Evolutionary conservation across 2,329 filamentous ascomycete species (phyloP).

Genomic region (Tolypocladium paradoxum): DNA sequence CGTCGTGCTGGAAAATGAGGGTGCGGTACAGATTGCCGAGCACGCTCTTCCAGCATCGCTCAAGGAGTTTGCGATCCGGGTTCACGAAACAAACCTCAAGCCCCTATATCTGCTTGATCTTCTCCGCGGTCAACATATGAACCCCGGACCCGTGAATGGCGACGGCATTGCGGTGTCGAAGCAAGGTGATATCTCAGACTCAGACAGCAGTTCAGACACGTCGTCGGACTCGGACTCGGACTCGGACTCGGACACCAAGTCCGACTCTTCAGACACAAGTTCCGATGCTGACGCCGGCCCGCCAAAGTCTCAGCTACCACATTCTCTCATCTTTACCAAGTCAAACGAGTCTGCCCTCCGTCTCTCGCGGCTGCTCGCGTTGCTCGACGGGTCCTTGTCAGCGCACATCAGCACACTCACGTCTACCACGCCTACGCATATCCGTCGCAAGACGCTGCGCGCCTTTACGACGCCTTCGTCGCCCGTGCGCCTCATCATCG

Average conservation of each 20-base stretch:
- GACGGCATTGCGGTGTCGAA: not conserved
- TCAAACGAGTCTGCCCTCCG: conserved; percentile 84
- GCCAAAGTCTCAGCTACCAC: conserved; percentile 19
- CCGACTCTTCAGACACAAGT: conserved; percentile 22
- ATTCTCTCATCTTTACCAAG: conserved; percentile 75
- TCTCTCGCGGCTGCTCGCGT: conserved; percentile 64
- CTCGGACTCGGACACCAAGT: conserved; percentile 18
- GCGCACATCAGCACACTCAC: conserved; percentile 58
- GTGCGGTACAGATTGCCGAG: conserved; percentile 31
- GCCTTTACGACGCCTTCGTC: conserved; percentile 58
- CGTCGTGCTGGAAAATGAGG: conserved; percentile 57
- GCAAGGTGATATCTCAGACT: conserved; percentile 1
- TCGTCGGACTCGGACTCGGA: conserved; percentile 19
- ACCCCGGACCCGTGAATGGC: conserved; percentile 7
- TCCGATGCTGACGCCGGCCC: conserved; percentile 16
- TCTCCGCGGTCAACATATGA: conserved; percentile 46
- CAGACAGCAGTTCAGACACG: conserved; percentile 10
- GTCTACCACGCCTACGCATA: conserved; percentile 64
- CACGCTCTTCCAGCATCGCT: conserved; percentile 51
- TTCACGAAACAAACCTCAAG: conserved; percentile 60
- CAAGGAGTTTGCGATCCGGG: conserved; percentile 54
- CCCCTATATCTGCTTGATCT: conserved; percentile 78
- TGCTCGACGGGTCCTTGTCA: conserved; percentile 51
- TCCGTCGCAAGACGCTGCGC: conserved; percentile 55
- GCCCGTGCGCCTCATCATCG: conserved; percentile 65